Conservation (phyloP, 495 filamentous ascomycete species). For the Terfezia boudieri region DNA sequence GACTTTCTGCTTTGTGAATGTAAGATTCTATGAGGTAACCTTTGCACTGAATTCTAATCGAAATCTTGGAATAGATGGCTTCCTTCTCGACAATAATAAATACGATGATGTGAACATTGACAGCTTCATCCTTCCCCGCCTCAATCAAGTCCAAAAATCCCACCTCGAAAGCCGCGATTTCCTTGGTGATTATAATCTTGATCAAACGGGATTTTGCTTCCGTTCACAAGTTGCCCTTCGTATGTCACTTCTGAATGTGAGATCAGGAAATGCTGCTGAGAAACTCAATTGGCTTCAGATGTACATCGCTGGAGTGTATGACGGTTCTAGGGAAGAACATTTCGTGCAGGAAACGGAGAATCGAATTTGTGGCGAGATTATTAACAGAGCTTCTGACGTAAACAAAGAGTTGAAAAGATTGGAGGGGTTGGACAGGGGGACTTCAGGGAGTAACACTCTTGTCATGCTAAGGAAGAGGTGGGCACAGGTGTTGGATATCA, state of each 20-base stretch:
- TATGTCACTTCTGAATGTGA: conserved; percentile 19
- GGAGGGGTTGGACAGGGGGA: background rate
- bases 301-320: conserved; percentile 9
- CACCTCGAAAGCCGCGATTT: conserved; percentile 36
- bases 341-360: conserved; percentile 6
- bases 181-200: conserved; percentile 41
- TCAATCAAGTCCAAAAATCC: conserved; percentile 26
- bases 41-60: no score
- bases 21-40: background rate
- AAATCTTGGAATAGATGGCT: conserved; percentile 29
- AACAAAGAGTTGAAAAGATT: background rate
- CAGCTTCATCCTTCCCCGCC: conserved; percentile 34
- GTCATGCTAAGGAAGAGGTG: no score
- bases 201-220: conserved; percentile 38
- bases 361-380: background rate
- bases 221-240: conserved; percentile 50
- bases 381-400: background rate
- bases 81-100: conserved; percentile 42
- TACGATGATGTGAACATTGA: conserved; percentile 50
- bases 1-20: conserved; percentile 63
- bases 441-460: background rate
- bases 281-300: conserved; percentile 6
- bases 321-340: conserved; percentile 11
- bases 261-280: background rate
- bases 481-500: no score